Base-by-base conservation (phyloP, 805 yeast genomes). In the Wickerhamomyces chambardii region DNA sequence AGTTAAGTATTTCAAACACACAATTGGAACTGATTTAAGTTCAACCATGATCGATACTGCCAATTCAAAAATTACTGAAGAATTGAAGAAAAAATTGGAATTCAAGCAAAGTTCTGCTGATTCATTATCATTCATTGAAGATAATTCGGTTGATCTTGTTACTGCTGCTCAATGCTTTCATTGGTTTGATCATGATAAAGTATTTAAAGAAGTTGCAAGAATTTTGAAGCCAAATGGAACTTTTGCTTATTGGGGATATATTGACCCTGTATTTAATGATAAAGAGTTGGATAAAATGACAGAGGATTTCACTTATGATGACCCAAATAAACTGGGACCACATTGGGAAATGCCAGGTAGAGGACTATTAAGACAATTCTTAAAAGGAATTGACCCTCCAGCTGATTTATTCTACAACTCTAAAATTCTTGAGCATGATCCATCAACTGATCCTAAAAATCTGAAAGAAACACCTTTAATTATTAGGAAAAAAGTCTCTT, bases 321-420 rank as follows among this genome's bases (percentile, higher is more conserved):
- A 71, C 29, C 53, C 69, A 0, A 49, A 55, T 3, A 59, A 50
- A 30, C 52, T 81, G 31, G 89, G 89, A 0, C 76, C 78, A 1
- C 74, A 74, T 50, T 89, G 97, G 97, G 83, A 84, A 47, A 82
- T 80, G 45, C 92, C 95, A 0, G 97, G 96, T 1, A 63, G 95
- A 32, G 36, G 50, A 6, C 58, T 70, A 12, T 55, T 89, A 25
- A 59, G 78, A 34, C 42, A 59, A 6, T 48, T 66, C 38, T 64
- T 70, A 41, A 47, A 42, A 14, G 70, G 61, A 10, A 62, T 77
- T 5, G 51, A 61, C 26, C 46, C 69, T 4, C 76, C 80, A 3
- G 19, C 36, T 0, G 61, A 55, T 2, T 38, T 47, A 12, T 83
- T 67, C 51, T 43, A 49, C 1, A 68, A 75, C 38, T 50, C 65